phyloP scores from a whole-genome alignment of 768 basidiomycete species.

The Pleurotus tuber-regium region DNA sequence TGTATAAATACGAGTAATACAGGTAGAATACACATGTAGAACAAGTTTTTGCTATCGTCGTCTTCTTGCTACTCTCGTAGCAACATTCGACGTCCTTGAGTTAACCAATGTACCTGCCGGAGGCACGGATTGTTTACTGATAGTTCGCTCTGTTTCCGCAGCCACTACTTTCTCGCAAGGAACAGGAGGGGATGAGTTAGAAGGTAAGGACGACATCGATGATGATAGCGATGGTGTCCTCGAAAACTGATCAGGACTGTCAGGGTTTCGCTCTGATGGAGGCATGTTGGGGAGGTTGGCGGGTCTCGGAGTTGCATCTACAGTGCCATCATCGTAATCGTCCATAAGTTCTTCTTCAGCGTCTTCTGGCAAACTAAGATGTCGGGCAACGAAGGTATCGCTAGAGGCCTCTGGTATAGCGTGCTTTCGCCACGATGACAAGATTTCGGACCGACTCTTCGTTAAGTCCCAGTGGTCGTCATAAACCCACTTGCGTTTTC shows the following conservation, averaged over 20 bases:
- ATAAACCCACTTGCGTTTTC: conserved; percentile 71
- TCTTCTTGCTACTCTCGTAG: conserved; percentile 31
- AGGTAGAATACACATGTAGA: conserved; percentile 9
- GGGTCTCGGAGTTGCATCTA: conserved; percentile 2
- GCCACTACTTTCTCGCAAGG: conserved; percentile 13
- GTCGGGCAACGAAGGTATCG: conserved; percentile 37
- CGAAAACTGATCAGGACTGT: conserved; percentile 16
- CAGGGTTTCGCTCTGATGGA: conserved; percentile 6
- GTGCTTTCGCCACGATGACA: conserved; percentile 48
- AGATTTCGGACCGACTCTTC: conserved; percentile 54
- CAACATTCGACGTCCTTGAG: conserved; percentile 40
- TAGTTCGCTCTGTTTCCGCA: neutral
- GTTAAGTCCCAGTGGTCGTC: conserved; percentile 73
- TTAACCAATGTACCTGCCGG: conserved; percentile 36
- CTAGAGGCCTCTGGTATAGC: conserved; percentile 23
- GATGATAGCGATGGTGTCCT: conserved; percentile 32
- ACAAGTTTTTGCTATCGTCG: conserved; percentile 21
- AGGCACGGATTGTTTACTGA: conserved; percentile 14
- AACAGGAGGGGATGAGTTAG: conserved; percentile 21
- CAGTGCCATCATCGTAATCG: conserved; percentile 19
- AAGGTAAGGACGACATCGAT: conserved; percentile 40
- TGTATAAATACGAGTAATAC: neutral
- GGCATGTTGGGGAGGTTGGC: conserved; percentile 8
- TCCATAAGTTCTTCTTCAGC: conserved; percentile 24
- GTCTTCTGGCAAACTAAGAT: conserved; percentile 30